These are phyloP conservation scores for Backusella australiensis DNA, from an alignment of 192 early-diverging fungal genomes.

Conservation along the genomic window DNA sequence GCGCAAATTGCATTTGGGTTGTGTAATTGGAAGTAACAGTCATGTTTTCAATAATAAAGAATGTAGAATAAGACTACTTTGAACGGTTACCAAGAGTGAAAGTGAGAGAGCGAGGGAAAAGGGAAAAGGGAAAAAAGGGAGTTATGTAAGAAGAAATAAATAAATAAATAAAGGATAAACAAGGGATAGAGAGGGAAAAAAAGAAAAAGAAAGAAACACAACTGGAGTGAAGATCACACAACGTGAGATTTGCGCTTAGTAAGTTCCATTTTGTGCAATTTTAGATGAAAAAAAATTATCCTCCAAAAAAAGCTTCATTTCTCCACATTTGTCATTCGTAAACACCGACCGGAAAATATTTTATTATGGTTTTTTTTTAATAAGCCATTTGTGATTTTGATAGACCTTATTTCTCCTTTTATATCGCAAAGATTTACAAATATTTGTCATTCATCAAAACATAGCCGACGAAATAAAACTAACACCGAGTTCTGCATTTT, in stretches of 20 bases:
- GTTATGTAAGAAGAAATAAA: neutral
- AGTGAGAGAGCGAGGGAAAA: neutral
- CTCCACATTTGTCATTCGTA: neutral
- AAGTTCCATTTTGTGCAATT: neutral
- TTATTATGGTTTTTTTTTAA: too few relatives aligned
- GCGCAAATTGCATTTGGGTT: slow-evolving; percentile 13
- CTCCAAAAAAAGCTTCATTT: neutral
- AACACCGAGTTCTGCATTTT: too few relatives aligned
- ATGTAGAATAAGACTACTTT: neutral
- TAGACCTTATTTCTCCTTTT: neutral
- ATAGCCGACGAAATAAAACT: too few relatives aligned
- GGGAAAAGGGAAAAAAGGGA: neutral
- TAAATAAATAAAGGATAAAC: neutral
- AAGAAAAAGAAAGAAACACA: neutral
- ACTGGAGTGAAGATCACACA: neutral
- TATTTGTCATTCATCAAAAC: neutral
- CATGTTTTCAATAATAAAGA: neutral
- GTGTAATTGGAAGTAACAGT: neutral
- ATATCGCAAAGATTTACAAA: neutral
- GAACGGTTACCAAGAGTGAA: neutral
- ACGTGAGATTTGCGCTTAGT: neutral
- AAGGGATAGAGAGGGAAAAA: neutral
- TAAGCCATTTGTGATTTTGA: too few relatives aligned
- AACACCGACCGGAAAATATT: neutral
- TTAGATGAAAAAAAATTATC: neutral